Evolutionary conservation across 257 asterid genomes (phyloP), one percentile per base, ranked within the genome.

Genomic region (Jacaranda mimosifolia): DNA sequence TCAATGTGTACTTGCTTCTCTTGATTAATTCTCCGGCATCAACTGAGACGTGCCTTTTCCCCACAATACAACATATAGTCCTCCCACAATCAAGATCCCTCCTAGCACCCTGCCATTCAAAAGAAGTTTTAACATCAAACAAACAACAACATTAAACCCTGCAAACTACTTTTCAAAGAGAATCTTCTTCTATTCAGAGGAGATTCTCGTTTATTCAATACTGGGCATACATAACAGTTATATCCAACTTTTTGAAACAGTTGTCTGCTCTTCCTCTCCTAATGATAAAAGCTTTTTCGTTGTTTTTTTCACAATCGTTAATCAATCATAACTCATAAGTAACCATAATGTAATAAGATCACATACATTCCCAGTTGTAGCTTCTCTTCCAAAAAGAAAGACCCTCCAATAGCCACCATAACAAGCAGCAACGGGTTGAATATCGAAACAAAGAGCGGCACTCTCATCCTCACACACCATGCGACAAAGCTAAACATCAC

Each of bases 381-480:
- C 71, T 85, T 85, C 80, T 90, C 96, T 32, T 86, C 77, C 73
- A 90, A 36, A 8, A 88, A 39, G 66, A 90, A 73, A n/a, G 91
- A 84, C 46, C 91, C 88, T 0, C 76, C 89, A 4, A 88, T 51
- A 15, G 96, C 88, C 76, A 88, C 96, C 7, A 90, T n/a, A n/a
- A 90, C 80, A n/a, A 88, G 88, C 79, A 84, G 6, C 43, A 90
- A 35, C 3, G 96, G 93, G 68, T 85, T 86, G 81, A 90, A 90
- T 4, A 82, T 55, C 0, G 96, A 85, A 14, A 84, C 91, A 13
- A 90, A 90, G 35, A 86, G 72, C 6, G 92, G 93, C 46, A 91
- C 96, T 49, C 88, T 84, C 84, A 82, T 75, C 6, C 85, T 82
- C 2, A 89, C 82, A 43, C 87, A 87, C 90, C 91, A 90, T 3